These are phyloP conservation scores for Fusarium pseudograminearum DNA, from an alignment of 2,329 filamentous ascomycete species.

Conservation along the genomic window DNA sequence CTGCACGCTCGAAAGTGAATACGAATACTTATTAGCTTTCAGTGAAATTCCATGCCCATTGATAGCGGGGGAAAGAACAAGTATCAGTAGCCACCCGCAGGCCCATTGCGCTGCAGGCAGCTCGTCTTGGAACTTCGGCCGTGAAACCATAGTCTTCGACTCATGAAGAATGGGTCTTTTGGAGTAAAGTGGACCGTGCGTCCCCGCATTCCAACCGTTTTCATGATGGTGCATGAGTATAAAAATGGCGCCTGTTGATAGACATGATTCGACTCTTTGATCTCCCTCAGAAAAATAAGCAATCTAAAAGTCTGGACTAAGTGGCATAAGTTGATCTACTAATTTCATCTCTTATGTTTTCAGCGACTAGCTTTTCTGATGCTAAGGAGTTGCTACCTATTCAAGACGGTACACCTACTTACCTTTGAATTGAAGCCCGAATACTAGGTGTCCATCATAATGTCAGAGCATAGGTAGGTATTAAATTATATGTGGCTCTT, in stretches of 20 bases:
- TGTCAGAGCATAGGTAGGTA: no score
- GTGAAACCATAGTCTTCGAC: background rate
- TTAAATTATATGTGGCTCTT: no score
- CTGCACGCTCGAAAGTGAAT: background rate
- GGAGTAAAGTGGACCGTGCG: slow-evolving; percentile 34
- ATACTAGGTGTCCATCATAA: no score
- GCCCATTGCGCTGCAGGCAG: background rate
- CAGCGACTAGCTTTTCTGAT: background rate
- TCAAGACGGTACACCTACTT: no score
- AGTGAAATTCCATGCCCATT: slow-evolving; percentile 3
- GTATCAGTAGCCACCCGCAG: slow-evolving; percentile 15
- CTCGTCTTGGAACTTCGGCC: background rate
- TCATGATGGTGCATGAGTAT: slow-evolving; percentile 11
- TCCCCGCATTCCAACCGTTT: slow-evolving; percentile 42
- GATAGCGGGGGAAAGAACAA: slow-evolving; percentile 2
- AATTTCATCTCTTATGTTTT: background rate
- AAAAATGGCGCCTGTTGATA: background rate
- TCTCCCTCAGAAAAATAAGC: background rate
- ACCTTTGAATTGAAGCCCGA: no score
- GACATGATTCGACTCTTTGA: background rate
- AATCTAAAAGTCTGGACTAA: background rate
- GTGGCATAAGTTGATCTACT: background rate
- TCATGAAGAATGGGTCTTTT: slow-evolving; percentile 1
- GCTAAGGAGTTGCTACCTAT: no score
- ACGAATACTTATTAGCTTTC: background rate